Evolutionary conservation across 495 filamentous ascomycete species (phyloP).

Genomic region (Xylaria flabelliformis): DNA sequence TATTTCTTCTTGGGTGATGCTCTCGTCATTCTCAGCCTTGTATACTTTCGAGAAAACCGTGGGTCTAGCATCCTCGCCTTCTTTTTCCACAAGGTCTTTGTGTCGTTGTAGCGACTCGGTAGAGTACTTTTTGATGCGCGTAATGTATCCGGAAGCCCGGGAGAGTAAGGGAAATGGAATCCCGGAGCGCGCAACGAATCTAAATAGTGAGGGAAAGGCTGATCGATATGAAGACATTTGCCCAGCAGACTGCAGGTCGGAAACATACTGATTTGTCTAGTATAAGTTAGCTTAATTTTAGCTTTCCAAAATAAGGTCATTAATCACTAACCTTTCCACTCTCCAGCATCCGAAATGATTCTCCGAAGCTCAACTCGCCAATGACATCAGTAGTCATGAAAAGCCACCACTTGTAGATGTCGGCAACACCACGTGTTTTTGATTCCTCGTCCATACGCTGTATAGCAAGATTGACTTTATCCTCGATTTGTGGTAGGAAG

Average conservation of each 20-base stretch:
- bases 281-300: not conserved
- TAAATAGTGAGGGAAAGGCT: constrained; percentile 45
- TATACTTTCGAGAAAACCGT: constrained; percentile 58
- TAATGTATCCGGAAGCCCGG: not conserved
- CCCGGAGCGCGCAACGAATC: not conserved
- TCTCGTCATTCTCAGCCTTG: constrained; percentile 46
- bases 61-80: constrained; percentile 45
- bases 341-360: constrained; percentile 61
- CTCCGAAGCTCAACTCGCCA: constrained; percentile 60
- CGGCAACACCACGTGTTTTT: constrained; percentile 38
- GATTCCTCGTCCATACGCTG: constrained; percentile 45
- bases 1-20: constrained; percentile 48
- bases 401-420: constrained; percentile 63
- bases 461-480: constrained; percentile 51
- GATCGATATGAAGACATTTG: constrained; percentile 41
- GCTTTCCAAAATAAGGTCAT: constrained; percentile 17
- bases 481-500: constrained; percentile 46
- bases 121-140: constrained; percentile 39
- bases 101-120: constrained; percentile 49
- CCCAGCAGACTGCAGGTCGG: constrained; percentile 44
- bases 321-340: constrained; percentile 46
- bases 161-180: constrained; percentile 26
- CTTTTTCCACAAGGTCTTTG: constrained; percentile 43
- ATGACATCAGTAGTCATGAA: constrained; percentile 64
- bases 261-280: constrained; percentile 51